Evolutionary conservation across 441 rosid species (phyloP).

Genomic region (Pelargonium fulgidum): DNA sequence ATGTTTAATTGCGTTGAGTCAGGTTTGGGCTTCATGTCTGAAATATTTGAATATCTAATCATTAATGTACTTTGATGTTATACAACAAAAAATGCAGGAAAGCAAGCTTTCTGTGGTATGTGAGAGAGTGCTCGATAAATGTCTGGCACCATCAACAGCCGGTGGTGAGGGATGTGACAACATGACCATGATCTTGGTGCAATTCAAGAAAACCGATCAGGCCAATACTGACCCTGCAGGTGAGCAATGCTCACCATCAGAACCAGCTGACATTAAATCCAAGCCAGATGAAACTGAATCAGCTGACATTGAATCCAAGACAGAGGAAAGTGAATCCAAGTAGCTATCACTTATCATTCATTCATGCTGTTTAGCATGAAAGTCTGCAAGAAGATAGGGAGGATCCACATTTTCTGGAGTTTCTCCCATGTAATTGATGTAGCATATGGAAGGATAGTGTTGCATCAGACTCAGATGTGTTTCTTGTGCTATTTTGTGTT

Average conservation of each 20-base stretch:
- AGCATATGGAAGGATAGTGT: background rate
- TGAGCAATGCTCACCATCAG: constrained; percentile 32
- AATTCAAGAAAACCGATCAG: constrained; percentile 31
- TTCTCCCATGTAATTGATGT: background rate
- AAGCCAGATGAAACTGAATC: constrained; percentile 7
- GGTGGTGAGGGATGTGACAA: constrained; percentile 65
- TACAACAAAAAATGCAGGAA: constrained; percentile 27
- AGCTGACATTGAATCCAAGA: background rate
- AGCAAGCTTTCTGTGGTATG: constrained; percentile 42
- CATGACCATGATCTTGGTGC: constrained; percentile 60
- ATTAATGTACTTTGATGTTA: background rate
- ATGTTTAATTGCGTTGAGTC: no score
- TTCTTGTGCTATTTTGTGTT: background rate
- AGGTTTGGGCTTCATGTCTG: background rate
- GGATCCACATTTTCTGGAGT: background rate
- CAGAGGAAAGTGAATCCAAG: constrained; percentile 22
- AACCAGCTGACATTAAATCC: constrained; percentile 25
- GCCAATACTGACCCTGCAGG: constrained; percentile 25
- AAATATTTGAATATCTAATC: background rate
- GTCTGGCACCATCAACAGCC: constrained; percentile 43
- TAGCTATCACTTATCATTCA: constrained; percentile 10
- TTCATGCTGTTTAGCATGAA: background rate
- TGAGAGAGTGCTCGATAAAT: constrained; percentile 49
- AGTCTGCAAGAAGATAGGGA: constrained; percentile 6
- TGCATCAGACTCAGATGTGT: background rate